Evolutionary conservation across 257 asterid species (phyloP).

Genomic region (Plectranthus barbatus): DNA sequence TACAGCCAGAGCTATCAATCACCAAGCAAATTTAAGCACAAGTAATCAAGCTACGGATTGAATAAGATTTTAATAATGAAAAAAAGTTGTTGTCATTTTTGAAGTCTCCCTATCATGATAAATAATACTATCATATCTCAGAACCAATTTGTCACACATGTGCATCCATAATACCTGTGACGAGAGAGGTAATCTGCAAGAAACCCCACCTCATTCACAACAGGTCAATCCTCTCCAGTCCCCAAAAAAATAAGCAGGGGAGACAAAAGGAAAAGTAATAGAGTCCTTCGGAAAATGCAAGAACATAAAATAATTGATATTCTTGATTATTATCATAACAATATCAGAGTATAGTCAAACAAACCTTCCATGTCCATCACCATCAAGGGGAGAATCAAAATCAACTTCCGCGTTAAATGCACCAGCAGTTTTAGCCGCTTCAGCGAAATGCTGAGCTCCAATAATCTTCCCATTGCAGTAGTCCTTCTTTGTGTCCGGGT

Average conservation of each 20-base stretch:
- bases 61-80: not conserved
- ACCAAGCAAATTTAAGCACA: not conserved
- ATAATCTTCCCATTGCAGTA: constrained; percentile 93
- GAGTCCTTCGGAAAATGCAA: not conserved
- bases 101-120: not conserved
- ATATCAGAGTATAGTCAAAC: constrained; percentile 12
- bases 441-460: constrained; percentile 98
- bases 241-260: not conserved
- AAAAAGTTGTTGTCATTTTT: not conserved
- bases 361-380: constrained; percentile 99
- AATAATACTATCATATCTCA: not conserved
- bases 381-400: constrained; percentile 89
- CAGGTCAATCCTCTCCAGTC: not conserved
- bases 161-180: not conserved
- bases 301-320: not conserved
- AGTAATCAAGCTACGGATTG: not conserved
- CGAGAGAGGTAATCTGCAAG: not conserved
- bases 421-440: constrained; percentile 94
- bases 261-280: not conserved
- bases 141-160: not conserved
- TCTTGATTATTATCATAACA: not conserved
- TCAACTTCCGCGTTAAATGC: constrained; percentile 72
- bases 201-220: not conserved
- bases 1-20: not conserved
- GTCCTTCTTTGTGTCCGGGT: constrained; percentile 59